Base-by-base conservation (phyloP, 768 basidiomycete genomes). In the Mrakia frigida region DNA sequence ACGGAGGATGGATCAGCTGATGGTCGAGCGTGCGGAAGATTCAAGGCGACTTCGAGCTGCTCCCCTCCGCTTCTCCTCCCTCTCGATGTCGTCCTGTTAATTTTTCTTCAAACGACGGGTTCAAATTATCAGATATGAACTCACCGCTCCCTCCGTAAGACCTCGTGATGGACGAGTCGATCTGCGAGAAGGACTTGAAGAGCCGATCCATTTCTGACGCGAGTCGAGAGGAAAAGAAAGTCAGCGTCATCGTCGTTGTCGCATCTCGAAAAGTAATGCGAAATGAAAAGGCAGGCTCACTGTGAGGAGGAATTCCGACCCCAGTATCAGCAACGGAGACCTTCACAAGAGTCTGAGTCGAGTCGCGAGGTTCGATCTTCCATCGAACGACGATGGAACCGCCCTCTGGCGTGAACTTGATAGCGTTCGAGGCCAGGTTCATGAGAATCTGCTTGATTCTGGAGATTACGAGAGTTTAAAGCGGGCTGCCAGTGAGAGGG, bases 311-410 rank as follows among this genome's bases (percentile, higher is more conserved):
- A 41, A 75, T 75, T 25, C 74, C 74, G 43, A 37, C 35, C 0
- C 74, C 74, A 1, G 74, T 70, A 23, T 75, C 74, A 21, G 59
- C 69, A 6, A 75, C 74, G 59, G 41, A 59, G 37, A 75, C 28
- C 37, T 53, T 41, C 23, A 75, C 59, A 13, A 56, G n/a, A 9
- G 33, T 18, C 14, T 61, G 28, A 13, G 43, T 56, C 37, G 16
- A 28, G 39, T 43, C 52, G 2, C 37, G n/a, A 13, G 69, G 35
- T 23, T 56, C 70, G 53, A 59, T 37, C 35, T n/a, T 31, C 52
- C 46, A 72, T 0, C 50, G 31, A 16, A 72, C 70, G 11, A 50
- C 31, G 70, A 72, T 37, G 18, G 4, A 35, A 1, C 70, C 70
- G 7, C 67, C 37, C n/a, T 37, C 21, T n/a, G 52, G 28, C 4